Conservation (phyloP, 306 rosid species). For the Cucurbita argyrosperma region DNA sequence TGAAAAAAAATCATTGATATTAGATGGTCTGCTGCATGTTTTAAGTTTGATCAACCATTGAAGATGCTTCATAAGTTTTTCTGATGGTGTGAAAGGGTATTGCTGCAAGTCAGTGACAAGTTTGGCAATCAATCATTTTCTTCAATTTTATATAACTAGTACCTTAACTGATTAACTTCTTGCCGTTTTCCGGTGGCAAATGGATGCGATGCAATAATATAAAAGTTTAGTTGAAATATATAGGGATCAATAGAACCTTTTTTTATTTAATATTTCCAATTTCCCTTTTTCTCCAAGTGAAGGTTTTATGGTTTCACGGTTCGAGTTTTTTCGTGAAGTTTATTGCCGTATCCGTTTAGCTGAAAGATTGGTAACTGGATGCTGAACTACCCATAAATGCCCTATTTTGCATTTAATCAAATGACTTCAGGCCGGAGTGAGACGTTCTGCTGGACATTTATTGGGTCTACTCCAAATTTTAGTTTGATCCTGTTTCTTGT, state of each 20-base stretch:
- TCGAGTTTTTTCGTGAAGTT: neutral
- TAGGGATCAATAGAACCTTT: neutral
- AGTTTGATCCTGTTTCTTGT: conserved; percentile 9
- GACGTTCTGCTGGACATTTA: neutral
- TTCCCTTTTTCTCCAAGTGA: neutral
- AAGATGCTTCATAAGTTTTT: neutral
- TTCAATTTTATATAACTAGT: neutral
- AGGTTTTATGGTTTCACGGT: neutral
- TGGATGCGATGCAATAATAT: neutral
- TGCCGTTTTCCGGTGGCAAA: neutral
- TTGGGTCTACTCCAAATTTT: neutral
- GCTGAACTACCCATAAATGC: neutral
- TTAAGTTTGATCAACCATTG: neutral
- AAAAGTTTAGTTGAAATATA: neutral
- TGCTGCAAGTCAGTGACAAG: neutral
- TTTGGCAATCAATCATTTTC: neutral
- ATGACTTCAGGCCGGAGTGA: neutral
- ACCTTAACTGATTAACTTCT: neutral
- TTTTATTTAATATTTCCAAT: neutral
- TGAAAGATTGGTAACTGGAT: neutral
- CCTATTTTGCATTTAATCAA: neutral
- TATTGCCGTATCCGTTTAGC: neutral
- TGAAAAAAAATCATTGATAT: neutral
- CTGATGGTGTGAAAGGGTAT: neutral
- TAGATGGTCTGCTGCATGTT: neutral